These are phyloP conservation scores for Hapsidospora chrysogenum DNA, from an alignment of 495 filamentous ascomycete species.

Conservation along the genomic window DNA sequence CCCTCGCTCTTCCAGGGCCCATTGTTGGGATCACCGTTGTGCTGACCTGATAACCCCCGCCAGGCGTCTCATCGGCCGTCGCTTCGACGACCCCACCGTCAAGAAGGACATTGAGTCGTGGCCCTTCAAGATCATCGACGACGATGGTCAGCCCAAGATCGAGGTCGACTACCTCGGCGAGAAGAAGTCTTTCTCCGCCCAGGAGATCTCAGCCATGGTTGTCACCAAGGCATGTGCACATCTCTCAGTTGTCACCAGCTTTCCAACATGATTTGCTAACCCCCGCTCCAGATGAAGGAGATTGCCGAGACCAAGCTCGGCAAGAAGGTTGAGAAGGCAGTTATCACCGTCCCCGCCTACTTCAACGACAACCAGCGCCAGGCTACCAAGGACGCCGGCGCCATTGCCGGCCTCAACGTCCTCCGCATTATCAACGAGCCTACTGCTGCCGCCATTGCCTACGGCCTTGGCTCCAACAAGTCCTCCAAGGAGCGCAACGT, in stretches of 20 bases:
- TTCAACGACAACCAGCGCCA: slow-evolving; percentile 99
- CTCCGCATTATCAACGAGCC: slow-evolving; percentile 99
- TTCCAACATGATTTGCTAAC: slow-evolving; percentile 4
- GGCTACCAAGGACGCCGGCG: slow-evolving; percentile 96
- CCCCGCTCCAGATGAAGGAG: slow-evolving; percentile 66
- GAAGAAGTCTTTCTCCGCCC: slow-evolving; percentile 86
- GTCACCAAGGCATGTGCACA: slow-evolving; percentile 52
- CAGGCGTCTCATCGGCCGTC: slow-evolving; percentile 85
- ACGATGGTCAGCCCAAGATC: slow-evolving; percentile 77
- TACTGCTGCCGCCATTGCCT: slow-evolving; percentile 91
- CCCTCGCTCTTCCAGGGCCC: no score
- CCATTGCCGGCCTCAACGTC: slow-evolving; percentile 92
- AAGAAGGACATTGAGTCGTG: slow-evolving; percentile 97
- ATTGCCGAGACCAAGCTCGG: slow-evolving; percentile 93
- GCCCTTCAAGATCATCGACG: slow-evolving; percentile 94
- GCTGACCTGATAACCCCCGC: slow-evolving; percentile 14
- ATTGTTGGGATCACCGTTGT: no score
- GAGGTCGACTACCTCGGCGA: slow-evolving; percentile 92
- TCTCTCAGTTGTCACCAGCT: background rate
- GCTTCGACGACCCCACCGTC: slow-evolving; percentile 86
- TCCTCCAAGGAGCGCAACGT: slow-evolving; percentile 93
- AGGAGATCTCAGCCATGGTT: slow-evolving; percentile 97
- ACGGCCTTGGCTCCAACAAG: slow-evolving; percentile 90
- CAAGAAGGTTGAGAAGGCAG: slow-evolving; percentile 93
- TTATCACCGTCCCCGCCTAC: slow-evolving; percentile 96